phyloP scores from a whole-genome alignment of 768 basidiomycete genomes.

The Strobilomyces echinocephalus region DNA sequence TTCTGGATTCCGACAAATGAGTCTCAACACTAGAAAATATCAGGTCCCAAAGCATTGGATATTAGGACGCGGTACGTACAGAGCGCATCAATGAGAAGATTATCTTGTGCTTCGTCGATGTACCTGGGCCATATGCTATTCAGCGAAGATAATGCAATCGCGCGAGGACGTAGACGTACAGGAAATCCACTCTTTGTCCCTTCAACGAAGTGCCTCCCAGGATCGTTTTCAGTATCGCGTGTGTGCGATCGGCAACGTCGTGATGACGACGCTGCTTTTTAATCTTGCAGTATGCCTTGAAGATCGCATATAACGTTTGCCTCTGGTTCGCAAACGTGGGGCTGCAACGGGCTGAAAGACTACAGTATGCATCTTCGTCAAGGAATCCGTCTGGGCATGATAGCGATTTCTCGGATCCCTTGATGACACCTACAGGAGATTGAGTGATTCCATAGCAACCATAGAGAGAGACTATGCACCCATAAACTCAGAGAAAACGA shows the following conservation, averaged over 20 bases:
- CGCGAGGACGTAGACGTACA: constrained; percentile 37
- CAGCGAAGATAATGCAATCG: background rate
- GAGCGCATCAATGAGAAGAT: constrained; percentile 46
- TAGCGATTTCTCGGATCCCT: constrained; percentile 46
- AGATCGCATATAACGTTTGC: too few relatives aligned
- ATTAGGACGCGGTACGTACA: constrained; percentile 33
- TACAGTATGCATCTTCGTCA: constrained; percentile 40
- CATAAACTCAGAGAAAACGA: constrained; percentile 63
- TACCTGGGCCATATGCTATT: constrained; percentile 36
- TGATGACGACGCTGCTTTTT: constrained; percentile 42
- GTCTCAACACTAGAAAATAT: constrained; percentile 30
- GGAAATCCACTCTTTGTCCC: constrained; percentile 46
- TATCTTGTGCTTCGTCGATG: constrained; percentile 50
- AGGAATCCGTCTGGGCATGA: constrained; percentile 35
- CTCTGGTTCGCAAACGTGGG: too few relatives aligned
- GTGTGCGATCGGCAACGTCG: constrained; percentile 64
- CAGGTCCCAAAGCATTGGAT: background rate
- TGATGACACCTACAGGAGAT: too few relatives aligned
- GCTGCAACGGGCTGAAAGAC: too few relatives aligned
- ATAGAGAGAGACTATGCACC: constrained; percentile 33
- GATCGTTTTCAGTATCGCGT: constrained; percentile 41
- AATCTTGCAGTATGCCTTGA: constrained; percentile 40
- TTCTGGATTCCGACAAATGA: too few relatives aligned
- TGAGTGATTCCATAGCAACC: constrained; percentile 15
- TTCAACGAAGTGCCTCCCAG: constrained; percentile 24